A percentile compares a stretch with the other conserved stretches of the same genome.
Evolutionary conservation across 108 stramenopile genomes (phyloP).

Genomic region (Tribonema minus): DNA sequence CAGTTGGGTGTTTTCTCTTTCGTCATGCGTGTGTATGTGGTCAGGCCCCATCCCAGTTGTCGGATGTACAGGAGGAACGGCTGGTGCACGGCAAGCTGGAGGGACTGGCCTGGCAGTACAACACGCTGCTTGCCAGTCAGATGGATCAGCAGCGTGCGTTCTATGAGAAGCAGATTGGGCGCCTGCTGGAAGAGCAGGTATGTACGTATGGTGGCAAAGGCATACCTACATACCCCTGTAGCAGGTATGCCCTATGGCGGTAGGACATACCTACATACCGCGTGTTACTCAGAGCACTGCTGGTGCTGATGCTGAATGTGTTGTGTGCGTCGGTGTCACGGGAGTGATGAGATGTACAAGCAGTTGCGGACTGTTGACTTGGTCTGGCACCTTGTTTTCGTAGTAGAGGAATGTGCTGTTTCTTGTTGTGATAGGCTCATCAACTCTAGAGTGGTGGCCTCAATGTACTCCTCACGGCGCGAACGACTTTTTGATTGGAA

Average conservation of each 20-base stretch:
- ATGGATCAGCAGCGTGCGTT: constrained; percentile 80
- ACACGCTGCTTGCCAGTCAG: constrained; percentile 76
- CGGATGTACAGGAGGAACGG: constrained; percentile 67
- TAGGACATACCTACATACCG: background rate
- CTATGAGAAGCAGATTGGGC: constrained; percentile 69
- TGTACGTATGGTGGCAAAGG: background rate
- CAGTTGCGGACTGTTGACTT: too few species aligned
- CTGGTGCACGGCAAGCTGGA: constrained; percentile 82
- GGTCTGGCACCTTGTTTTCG: too few species aligned
- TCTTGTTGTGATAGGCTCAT: too few species aligned
- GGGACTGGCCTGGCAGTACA: constrained; percentile 76
- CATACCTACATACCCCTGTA: background rate
- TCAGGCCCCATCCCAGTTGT: background rate
- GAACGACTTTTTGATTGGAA: too few species aligned
- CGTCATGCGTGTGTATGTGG: too few species aligned
- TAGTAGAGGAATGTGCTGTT: too few species aligned
- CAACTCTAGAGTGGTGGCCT: too few species aligned
- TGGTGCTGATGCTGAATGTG: background rate
- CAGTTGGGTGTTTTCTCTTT: too few species aligned
- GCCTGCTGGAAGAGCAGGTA: background rate
- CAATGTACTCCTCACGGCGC: too few species aligned
- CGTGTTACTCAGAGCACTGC: background rate
- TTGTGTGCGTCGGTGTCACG: background rate
- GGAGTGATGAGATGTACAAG: too few species aligned
- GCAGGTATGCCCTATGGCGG: background rate